Evolutionary conservation across 2,329 filamentous ascomycete species (phyloP).

Genomic region (Apiospora phragmitis): DNA sequence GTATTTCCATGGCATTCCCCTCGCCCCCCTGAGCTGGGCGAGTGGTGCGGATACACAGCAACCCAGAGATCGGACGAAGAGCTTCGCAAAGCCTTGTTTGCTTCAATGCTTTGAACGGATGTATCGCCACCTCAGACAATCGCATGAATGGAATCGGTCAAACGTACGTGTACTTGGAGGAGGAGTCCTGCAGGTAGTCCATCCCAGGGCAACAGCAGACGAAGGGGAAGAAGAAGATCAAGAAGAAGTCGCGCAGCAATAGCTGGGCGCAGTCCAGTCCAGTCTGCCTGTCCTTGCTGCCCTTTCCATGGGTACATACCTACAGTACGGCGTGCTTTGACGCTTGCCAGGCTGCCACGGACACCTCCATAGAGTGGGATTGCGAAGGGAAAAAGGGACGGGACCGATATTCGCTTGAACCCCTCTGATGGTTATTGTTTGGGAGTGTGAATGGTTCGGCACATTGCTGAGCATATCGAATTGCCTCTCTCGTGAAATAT

Average conservation of each 20-base stretch:
- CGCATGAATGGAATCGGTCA: not conserved
- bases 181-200: not conserved
- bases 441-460: not conserved
- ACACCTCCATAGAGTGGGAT: not conserved
- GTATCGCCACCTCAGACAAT: not conserved
- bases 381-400: not conserved
- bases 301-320: not conserved
- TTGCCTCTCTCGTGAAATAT: not conserved
- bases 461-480: not conserved
- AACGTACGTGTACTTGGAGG: not conserved
- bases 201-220: not conserved
- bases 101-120: not conserved
- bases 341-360: not conserved
- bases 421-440: not conserved
- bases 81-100: conserved; percentile 6
- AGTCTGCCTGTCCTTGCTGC: not conserved
- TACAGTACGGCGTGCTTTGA: not conserved
- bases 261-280: not conserved
- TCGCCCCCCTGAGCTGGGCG: not conserved
- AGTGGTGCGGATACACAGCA: not conserved
- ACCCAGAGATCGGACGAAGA: not conserved
- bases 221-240: not conserved
- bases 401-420: conserved; percentile 1
- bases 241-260: not conserved
- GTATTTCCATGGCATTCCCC: conserved; percentile 3